phyloP scores from a whole-genome alignment of 1,284 basidiomycete genomes.

The Boletus austroedulis region DNA sequence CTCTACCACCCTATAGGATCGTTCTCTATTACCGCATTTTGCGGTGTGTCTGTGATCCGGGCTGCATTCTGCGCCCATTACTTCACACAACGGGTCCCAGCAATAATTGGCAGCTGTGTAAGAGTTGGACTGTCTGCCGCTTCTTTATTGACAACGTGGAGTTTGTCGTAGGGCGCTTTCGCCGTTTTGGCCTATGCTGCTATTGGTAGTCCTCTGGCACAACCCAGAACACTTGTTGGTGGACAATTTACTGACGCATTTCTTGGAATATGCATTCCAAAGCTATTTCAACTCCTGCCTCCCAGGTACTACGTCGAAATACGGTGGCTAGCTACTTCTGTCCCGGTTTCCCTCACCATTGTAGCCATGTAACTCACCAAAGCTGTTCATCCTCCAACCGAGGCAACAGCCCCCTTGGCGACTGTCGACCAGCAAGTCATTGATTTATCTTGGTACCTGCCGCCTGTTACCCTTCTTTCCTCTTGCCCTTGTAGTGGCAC shows the following conservation, averaged over 20 bases:
- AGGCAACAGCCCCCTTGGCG: slow-evolving; percentile 48
- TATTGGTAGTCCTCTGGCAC: slow-evolving; percentile 57
- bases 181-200: slow-evolving; percentile 59
- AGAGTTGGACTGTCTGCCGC: slow-evolving; percentile 3
- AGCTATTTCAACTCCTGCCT: slow-evolving; percentile 47
- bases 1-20: slow-evolving; percentile 2
- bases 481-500: slow-evolving; percentile 50
- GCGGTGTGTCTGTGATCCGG: slow-evolving; percentile 55
- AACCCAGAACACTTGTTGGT: slow-evolving; percentile 57
- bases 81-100: slow-evolving; percentile 49
- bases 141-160: slow-evolving; percentile 38
- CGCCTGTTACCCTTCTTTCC: slow-evolving; percentile 58
- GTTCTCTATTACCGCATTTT: slow-evolving; percentile 48
- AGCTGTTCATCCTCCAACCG: slow-evolving; percentile 63
- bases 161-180: slow-evolving; percentile 51
- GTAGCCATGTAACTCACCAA: slow-evolving; percentile 49
- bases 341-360: slow-evolving; percentile 50
- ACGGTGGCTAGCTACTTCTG: slow-evolving; percentile 55
- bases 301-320: slow-evolving; percentile 46
- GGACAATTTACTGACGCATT: slow-evolving; percentile 26
- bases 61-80: slow-evolving; percentile 50
- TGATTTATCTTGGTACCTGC: slow-evolving; percentile 55
- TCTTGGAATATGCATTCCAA: slow-evolving; percentile 51
- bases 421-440: slow-evolving; percentile 46
- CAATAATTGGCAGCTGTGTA: slow-evolving; percentile 30